Conservation (phyloP, 768 basidiomycete genomes). For the Cystobasidium ongulense region DNA sequence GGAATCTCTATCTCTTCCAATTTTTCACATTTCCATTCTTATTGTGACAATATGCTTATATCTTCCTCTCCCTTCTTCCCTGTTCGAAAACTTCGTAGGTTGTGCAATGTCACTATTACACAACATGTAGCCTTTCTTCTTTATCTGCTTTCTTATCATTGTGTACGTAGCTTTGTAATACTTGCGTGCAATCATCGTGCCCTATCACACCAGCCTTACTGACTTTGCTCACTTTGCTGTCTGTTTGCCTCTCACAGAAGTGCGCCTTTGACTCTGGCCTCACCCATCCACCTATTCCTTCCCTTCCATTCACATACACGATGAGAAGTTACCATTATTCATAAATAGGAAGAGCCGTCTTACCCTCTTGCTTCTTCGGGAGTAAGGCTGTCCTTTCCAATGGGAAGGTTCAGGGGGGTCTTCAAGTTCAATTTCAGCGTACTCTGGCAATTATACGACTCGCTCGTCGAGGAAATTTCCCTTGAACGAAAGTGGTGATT, state of each 20-base stretch:
- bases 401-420: neutral
- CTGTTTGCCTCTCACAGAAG: constrained; percentile 3
- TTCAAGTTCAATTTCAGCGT: neutral
- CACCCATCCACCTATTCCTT: neutral
- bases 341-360: constrained; percentile 34
- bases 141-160: neutral
- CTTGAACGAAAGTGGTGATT: too few species aligned
- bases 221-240: neutral
- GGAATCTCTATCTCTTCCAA: neutral
- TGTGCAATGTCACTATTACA: neutral
- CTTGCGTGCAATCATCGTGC: neutral
- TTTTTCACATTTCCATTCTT: neutral
- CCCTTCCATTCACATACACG: neutral
- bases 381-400: neutral
- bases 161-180: constrained; percentile 9
- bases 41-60: neutral
- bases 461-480: neutral
- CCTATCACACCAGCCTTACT: neutral
- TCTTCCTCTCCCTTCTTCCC: neutral
- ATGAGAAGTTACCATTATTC: constrained; percentile 19
- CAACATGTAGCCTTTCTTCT: neutral
- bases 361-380: neutral
- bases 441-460: neutral
- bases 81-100: neutral
- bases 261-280: neutral